These are phyloP conservation scores for Syncephalastrum sp. DNA, from an alignment of 371 early-diverging fungal species.

Conservation along the genomic window DNA sequence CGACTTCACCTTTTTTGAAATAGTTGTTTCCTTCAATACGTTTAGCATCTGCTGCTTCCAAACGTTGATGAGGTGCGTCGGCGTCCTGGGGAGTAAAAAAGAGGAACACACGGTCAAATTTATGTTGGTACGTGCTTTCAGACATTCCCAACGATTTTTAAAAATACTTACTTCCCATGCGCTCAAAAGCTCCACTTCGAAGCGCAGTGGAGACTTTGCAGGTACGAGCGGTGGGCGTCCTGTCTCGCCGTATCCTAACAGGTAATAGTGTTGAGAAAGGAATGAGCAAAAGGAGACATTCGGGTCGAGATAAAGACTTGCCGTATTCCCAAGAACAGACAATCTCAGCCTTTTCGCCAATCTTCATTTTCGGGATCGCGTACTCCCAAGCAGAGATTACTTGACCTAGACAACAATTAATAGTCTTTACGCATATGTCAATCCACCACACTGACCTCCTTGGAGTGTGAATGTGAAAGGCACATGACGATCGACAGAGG, in stretches of 20 bases:
- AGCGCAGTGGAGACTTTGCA: slow-evolving; percentile 49
- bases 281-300: neutral
- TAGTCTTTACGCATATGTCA: neutral
- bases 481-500: slow-evolving; percentile 28
- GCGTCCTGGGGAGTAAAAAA: slow-evolving; percentile 15
- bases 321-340: slow-evolving; percentile 57
- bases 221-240: slow-evolving; percentile 56
- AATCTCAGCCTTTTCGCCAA: slow-evolving; percentile 57
- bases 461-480: slow-evolving; percentile 11
- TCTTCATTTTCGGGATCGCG: slow-evolving; percentile 60
- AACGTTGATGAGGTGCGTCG: slow-evolving; percentile 21
- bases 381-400: slow-evolving; percentile 62
- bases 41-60: slow-evolving; percentile 42
- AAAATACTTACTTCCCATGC: slow-evolving; percentile 45
- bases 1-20: slow-evolving; percentile 35
- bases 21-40: slow-evolving; percentile 56
- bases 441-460: slow-evolving; percentile 6
- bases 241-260: slow-evolving; percentile 55
- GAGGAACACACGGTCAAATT: neutral
- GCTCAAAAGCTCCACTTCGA: slow-evolving; percentile 53
- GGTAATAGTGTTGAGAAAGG: neutral
- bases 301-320: slow-evolving; percentile 14
- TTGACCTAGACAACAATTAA: slow-evolving; percentile 24
- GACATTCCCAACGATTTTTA: neutral
- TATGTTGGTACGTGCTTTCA: too few relatives aligned